Base-by-base conservation (phyloP, 345 rosid species). In the Aegle marmelos region DNA sequence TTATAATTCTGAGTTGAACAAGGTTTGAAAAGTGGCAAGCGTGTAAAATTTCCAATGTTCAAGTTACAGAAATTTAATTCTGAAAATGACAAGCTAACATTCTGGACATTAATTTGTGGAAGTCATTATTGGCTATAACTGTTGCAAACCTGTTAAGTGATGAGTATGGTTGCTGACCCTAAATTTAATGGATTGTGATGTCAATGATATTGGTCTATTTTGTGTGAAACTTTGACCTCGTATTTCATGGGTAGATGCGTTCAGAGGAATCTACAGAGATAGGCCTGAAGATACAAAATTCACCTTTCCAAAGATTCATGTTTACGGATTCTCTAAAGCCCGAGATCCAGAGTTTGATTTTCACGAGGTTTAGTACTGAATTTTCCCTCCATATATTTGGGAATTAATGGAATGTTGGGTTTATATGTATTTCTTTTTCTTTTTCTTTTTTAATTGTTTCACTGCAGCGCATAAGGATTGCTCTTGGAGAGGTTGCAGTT, bases 241-340 rank as follows among this genome's bases (percentile, higher is more conserved):
- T 56, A 17, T 53, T 28, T n/a, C 50, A 25, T 48, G 62, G 56
- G 28, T 88, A 95, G 98, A 91, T 91, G 90, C 89, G 68, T 95
- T 93, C 80, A 83, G 87, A 63, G 98, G 97, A 81, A 80, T 91
- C 77, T 93, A 87, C 77, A 84, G 75, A 57, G 87, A 81, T 59
- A 84, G 81, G 66, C 85, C 82, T 14, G 86, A 79, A 70, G 85
- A 80, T 19, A 82, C 74, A 76, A 82, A 83, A 58, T 83, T 80
- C 39, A 79, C 77, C 69, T 85, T 89, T 68, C 98, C 97, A 69
- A 81, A 67, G 75, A 92, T 95, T 82, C 96, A 95, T 83, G 93
- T 93, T 34, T 92, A 93, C 71, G 99, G 98, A 60, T 95, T 95
- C 85, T 95, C 99, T 70, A 95, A 90, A 83, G 99, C 97, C 75